Evolutionary conservation across 306 rosid genomes (phyloP).

Genomic region (Alnus rubra): DNA sequence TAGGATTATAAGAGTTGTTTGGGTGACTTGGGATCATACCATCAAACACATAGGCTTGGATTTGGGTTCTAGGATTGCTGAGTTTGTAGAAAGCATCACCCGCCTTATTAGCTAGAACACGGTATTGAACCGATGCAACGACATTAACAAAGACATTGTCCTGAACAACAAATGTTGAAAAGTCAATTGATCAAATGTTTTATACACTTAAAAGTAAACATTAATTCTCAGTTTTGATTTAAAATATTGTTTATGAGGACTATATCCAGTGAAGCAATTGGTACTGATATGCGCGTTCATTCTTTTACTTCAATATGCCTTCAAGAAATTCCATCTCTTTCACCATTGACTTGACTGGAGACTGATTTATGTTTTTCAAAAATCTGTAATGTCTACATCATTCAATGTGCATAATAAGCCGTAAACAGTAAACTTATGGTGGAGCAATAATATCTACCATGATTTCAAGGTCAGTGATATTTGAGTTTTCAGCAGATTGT

Average conservation of each 20-base stretch:
- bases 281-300: not conserved
- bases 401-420: too few species aligned
- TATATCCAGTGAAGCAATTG: not conserved
- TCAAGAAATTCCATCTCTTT: not conserved
- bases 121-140: slow-evolving; percentile 65
- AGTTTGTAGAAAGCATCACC: slow-evolving; percentile 76
- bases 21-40: slow-evolving; percentile 37
- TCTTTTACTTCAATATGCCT: not conserved
- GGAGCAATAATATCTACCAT: too few species aligned
- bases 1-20: not conserved
- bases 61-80: slow-evolving; percentile 56
- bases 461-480: too few species aligned
- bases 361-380: not conserved
- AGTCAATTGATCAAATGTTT: not conserved
- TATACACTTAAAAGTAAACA: not conserved
- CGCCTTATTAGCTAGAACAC: slow-evolving; percentile 53
- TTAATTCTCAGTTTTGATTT: not conserved
- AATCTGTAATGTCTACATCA: too few species aligned
- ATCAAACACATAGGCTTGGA: slow-evolving; percentile 72
- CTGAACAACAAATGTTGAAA: slow-evolving; percentile 27
- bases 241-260: not conserved
- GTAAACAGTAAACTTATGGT: too few species aligned
- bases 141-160: slow-evolving; percentile 75
- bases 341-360: not conserved
- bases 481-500: too few species aligned